Base-by-base conservation (phyloP, 345 rosid genomes). In the Aquilaria yunnanensis region DNA sequence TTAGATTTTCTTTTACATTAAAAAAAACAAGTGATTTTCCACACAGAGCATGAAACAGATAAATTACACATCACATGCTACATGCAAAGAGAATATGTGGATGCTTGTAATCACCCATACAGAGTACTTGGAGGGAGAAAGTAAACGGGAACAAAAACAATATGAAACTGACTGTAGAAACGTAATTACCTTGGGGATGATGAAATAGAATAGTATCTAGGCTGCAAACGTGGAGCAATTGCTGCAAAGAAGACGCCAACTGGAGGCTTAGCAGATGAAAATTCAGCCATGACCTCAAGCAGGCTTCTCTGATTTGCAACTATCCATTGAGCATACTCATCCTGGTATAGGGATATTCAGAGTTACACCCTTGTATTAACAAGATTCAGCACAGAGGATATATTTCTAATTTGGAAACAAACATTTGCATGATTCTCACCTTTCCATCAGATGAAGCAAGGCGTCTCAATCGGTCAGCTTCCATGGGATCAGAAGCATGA, bases 171-270 rank as follows among this genome's bases (percentile, higher is more conserved):
- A 50, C 23, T 0, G 31, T 23, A 52, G 32, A 53, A 59, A 57
- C 9, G 7, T 52, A 70, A 64, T 66, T 13, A 79, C 98, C 89
- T 93, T 5, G 98, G 97, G 12, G 98, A 93, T 59, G 98, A 93
- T 58, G 98, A 90, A 75, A 93, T 93, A 61, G 98, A 93, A 68
- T 93, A 88, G 72, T 80, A 93, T 75, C 98, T 81, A 51, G 97
- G 98, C 56, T 83, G 97, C 71, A 93, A 83, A 53, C 82, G 96
- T 12, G 98, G 90, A 56, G 90, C 92, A 41, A 93, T 72, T 58
- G 92, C 87, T 32, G 97, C 98, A 86, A 93, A 88, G 73, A 93
- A 90, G 14, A 93, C 98, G 65, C 98, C 97, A 59, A 93, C 79
- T 16, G 98, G 87, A 29, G 98, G 83, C 78, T 79, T 90, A 65